These are phyloP conservation scores for Aeminium ludgeri DNA, from an alignment of 495 filamentous ascomycete species.

Conservation along the genomic window DNA sequence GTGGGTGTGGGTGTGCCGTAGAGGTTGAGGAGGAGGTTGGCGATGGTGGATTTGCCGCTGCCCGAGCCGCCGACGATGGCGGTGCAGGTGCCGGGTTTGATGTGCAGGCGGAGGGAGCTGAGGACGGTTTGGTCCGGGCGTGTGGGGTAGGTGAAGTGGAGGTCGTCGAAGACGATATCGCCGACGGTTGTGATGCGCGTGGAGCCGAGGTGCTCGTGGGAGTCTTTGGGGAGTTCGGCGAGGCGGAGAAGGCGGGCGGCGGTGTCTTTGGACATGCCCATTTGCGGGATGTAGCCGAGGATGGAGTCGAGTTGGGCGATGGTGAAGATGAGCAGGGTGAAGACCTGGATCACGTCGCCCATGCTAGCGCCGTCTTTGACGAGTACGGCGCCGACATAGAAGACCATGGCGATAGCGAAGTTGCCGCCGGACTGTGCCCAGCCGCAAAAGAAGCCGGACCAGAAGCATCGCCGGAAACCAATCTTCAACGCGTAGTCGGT, in stretches of 20 bases:
- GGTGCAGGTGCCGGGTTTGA: conserved; percentile 42
- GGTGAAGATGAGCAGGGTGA: conserved; percentile 71
- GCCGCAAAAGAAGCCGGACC: conserved; percentile 59
- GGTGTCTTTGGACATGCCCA: conserved; percentile 52
- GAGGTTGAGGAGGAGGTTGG: conserved; percentile 53
- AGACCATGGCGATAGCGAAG: conserved; percentile 65
- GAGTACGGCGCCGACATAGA: conserved; percentile 63
- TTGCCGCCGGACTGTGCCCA: conserved; percentile 50
- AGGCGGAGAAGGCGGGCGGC: conserved; percentile 62
- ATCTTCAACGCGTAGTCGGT: conserved; percentile 32
- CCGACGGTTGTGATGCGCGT: conserved; percentile 33
- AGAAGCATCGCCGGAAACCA: conserved; percentile 42
- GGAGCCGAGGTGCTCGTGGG: conserved; percentile 44
- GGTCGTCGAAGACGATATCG: conserved; percentile 41
- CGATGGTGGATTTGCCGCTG: conserved; percentile 77
- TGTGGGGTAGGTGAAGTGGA: conserved; percentile 55
- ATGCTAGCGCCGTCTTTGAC: conserved; percentile 33
- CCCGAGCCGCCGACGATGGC: conserved; percentile 74
- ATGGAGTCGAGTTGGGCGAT: conserved; percentile 53
- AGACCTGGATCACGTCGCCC: conserved; percentile 48
- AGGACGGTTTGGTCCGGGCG: conserved; percentile 37
- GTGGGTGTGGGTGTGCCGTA: conserved; percentile 26
- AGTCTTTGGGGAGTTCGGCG: conserved; percentile 39
- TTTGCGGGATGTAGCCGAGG: conserved; percentile 61
- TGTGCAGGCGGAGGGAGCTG: conserved; percentile 39